Evolutionary conservation across 345 rosid genomes (phyloP), one percentile per base, ranked within the genome.

Genomic region (Geranium brycei): DNA sequence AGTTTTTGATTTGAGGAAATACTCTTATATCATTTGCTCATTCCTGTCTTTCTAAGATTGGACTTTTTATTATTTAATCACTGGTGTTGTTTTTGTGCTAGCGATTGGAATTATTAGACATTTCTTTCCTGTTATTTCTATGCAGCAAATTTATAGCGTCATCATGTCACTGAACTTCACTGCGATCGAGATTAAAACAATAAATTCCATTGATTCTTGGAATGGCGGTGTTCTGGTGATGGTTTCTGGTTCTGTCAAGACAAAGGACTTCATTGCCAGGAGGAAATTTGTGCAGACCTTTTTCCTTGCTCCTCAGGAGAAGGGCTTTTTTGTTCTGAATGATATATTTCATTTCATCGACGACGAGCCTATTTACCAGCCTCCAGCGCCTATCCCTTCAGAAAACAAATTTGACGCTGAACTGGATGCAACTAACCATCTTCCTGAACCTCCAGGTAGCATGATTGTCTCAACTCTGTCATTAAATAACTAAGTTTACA

Each of bases 221-320:
- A 75, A 84, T 60, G 91, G 93, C 69, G 97, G 97, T 61, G 86
- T 95, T 2, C 47, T 91, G 64, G 96, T 95, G 64, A 78, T 79
- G 84, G 95, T 95, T 55, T 78, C 95, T 0, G 99, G 99, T 41
- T 79, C 89, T 60, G 91, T 91, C 66, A 88, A 81, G 61, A 87
- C 86, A 4, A 88, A 77, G 71, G 92, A 88, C n/a, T 79, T 70
- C 31, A 66, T 41, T 35, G 73, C 73, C 67, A 77, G 85, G 69
- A 88, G 97, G 74, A 81, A 76, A 58, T 95, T 91, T 63, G 82
- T 87, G 78, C 89, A 91, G 73, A 83, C 88, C 18, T 93, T 93
- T 68, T 91, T 93, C 66, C 92, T 93, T 12, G 99, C 97, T 64
- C 99, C 99, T 60, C 99, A 93, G 73, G 89, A 88, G 56, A 88